Base-by-base conservation (phyloP, 257 asterid species). In the Orobanche coerulescens region DNA sequence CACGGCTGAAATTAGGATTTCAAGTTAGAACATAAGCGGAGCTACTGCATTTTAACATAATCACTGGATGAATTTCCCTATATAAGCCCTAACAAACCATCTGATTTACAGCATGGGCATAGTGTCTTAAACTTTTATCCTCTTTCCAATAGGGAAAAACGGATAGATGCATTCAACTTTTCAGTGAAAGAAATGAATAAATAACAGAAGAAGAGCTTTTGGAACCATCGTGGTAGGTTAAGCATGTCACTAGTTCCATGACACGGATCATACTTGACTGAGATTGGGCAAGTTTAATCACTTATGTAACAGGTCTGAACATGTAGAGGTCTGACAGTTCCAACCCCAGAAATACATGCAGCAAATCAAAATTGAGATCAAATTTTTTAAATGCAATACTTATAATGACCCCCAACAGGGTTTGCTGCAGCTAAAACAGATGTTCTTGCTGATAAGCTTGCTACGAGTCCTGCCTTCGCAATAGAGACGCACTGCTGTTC, bases 381-480 rank as follows among this genome's bases (percentile, higher is more conserved):
- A 60, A 1, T 16, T 5, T 26, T 36, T 51, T 46, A 65, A 64
- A 57, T 40, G 51, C 59, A 71, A 10, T 88, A 92, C 98, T 86
- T 82, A 64, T 88, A 92, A 73, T 88, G 98, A 75, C 98, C 98
- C 65, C 95, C 97, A 53, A 73, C 89, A 75, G 98, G 98, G 75
- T 92, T 92, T 73, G 98, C 97, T 24, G 98, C 97, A 55, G 98
- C 97, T 81, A 92, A 83, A 84, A 92, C 81, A 50, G 98, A 78
- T 71, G 98, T 92, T 68, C 97, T 77, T 18, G 98, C 98, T 57
- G 98, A 89, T 73, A 92, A 74, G 81, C 98, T 92, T 69, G 98
- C 98, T 61, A 92, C 95, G 63, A 92, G 95, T 77, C 97, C 98
- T 39, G 97, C 98, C 82, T 92, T 92, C 25, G 98, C 98, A 74